Evolutionary conservation across 164 flowering plant species (phyloP), one percentile per base, ranked within the genome.

Genomic region (Liquidambar formosana): DNA sequence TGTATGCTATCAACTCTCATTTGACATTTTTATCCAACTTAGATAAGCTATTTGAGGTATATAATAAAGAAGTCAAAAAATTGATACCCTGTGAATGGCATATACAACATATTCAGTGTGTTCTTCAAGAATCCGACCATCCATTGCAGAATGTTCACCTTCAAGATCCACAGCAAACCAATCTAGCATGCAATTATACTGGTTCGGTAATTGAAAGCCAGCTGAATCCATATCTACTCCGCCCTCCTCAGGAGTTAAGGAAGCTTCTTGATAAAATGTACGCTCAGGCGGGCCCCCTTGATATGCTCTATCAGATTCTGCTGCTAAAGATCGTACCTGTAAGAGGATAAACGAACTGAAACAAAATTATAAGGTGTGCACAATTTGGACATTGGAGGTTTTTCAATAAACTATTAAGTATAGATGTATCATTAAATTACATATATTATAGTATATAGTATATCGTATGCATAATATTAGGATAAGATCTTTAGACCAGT

Each of bases 91-190:
- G 78, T 96, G 93, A 76, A 96, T 89, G 77, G 97, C 94, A 82
- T 89, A 77, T 27, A 96, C 93, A 70, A 96, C 98, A 83, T 92
- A 96, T 83, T 96, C 98, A 1, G 98, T 80, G 69, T 96, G 99
- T 71, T 93, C 99, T 87, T 91, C 91, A 68, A 96, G 89, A 69
- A 90, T 90, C 54, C 78, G 89, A 63, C 97, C 94, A 88, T 93
- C 99, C 99, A 96, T 91, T 53, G 99, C 99, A 75, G 99, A 96
- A 81, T 96, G 99, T 81, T 96, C 98, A 72, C 91, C 99, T 81
- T 90, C 99, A 69, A 96, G 96, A 84, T 96, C 98, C 69, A 96
- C 99, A 67, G 98, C 89, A 82, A 93, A 96, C 99, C 99, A 96
- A 58, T 96, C 97, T 68, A 96, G 81, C 84, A 72, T 83, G 75